These are phyloP conservation scores for Arabidopsis lyrata DNA, from an alignment of 441 rosid genomes.

Conservation along the genomic window DNA sequence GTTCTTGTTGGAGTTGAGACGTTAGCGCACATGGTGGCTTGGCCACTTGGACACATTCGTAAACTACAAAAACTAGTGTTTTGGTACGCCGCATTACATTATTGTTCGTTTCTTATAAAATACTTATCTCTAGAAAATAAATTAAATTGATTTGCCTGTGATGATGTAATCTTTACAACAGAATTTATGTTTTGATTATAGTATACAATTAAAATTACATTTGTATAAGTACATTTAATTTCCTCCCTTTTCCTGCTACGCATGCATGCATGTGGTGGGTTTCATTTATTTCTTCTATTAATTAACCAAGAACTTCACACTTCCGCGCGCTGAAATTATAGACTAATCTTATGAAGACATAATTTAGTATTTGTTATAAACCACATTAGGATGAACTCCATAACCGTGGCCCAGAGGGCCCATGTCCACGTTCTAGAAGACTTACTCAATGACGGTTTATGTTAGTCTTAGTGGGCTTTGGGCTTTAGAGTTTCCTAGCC, in stretches of 20 bases:
- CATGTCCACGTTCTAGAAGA: too few relatives aligned
- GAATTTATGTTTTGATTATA: constrained; percentile 5
- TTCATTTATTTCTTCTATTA: not conserved
- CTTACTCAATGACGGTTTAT: too few relatives aligned
- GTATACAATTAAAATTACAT: not conserved
- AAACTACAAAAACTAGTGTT: constrained; percentile 39
- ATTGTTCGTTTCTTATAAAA: constrained; percentile 5
- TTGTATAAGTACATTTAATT: not conserved
- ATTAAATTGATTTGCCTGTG: constrained; percentile 29
- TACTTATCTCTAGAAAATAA: not conserved
- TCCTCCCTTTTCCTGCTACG: constrained; percentile 32
- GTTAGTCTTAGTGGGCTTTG: too few relatives aligned
- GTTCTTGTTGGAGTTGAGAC: constrained; percentile 43
- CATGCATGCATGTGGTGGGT: constrained; percentile 51
- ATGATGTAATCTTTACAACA: constrained; percentile 12
- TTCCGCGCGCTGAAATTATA: constrained; percentile 35
- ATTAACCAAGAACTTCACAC: not conserved
- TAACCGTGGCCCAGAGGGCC: too few relatives aligned
- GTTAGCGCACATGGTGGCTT: constrained; percentile 64
- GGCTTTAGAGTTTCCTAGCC: too few relatives aligned
- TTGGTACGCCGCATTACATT: constrained; percentile 43
- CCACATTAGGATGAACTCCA: too few relatives aligned
- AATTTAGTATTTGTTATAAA: too few relatives aligned
- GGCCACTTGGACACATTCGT: constrained; percentile 49
- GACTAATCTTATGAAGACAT: not conserved